Percentiles rank a stretch among this genome's conserved stretches.
These are phyloP conservation scores for Cryptococcus sp. DNA, from an alignment of 1,284 basidiomycete species.

Conservation along the genomic window DNA sequence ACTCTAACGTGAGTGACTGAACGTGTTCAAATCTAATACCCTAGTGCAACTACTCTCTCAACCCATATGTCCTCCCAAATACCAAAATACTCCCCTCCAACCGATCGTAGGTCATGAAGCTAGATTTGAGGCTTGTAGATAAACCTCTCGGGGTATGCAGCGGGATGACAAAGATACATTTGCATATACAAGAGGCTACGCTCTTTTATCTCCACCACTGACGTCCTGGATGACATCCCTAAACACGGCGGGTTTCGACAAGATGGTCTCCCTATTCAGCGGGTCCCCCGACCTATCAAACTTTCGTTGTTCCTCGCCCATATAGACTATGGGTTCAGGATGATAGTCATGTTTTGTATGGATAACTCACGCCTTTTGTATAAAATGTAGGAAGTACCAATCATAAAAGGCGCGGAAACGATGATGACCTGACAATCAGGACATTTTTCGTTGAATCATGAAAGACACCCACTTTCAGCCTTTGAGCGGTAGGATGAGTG, in stretches of 20 bases:
- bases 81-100: slow-evolving; percentile 64
- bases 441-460: not conserved
- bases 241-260: not conserved
- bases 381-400: slow-evolving; percentile 1
- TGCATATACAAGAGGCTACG: too few species aligned
- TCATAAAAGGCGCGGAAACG: slow-evolving; percentile 1
- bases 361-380: slow-evolving; percentile 1
- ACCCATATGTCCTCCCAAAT: slow-evolving; percentile 86
- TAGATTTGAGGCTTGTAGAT: too few species aligned
- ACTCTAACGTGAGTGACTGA: slow-evolving; percentile 52
- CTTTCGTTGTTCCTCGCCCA: slow-evolving; percentile 1
- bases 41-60: slow-evolving; percentile 92
- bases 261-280: not conserved
- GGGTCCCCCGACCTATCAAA: not conserved
- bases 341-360: not conserved
- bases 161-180: too few species aligned
- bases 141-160: too few species aligned
- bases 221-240: not conserved
- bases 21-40: not conserved
- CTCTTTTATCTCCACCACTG: not conserved
- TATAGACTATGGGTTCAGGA: not conserved
- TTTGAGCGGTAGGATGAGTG: too few species aligned
- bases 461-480: not conserved
- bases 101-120: slow-evolving; percentile 6
- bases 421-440: not conserved